phyloP scores from a whole-genome alignment of 1,284 basidiomycete species.

The Leccinum solheimii region DNA sequence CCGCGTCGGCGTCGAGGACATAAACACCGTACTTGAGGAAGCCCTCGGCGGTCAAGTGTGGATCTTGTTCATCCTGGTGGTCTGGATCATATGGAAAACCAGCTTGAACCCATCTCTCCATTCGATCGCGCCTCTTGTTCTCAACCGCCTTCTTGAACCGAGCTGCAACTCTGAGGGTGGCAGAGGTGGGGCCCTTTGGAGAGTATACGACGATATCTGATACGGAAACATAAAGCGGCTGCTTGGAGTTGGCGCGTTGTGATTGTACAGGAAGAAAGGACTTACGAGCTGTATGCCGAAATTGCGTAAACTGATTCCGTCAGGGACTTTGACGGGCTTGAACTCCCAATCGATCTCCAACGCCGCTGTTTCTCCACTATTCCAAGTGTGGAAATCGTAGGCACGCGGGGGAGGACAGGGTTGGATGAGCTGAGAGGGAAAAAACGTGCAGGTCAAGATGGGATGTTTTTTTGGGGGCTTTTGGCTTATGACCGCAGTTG shows the following conservation, averaged over 20 bases:
- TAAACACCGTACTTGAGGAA: slow-evolving; percentile 64
- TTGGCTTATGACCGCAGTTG: slow-evolving; percentile 6
- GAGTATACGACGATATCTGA: slow-evolving; percentile 68
- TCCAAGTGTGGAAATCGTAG: slow-evolving; percentile 26
- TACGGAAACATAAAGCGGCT: slow-evolving; percentile 62
- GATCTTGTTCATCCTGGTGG: slow-evolving; percentile 15
- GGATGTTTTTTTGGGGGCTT: slow-evolving; percentile 29
- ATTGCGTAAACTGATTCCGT: slow-evolving; percentile 75
- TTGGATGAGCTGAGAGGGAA: slow-evolving; percentile 45
- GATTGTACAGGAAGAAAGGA: slow-evolving; percentile 20
- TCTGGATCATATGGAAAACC: slow-evolving; percentile 15
- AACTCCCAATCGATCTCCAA: slow-evolving; percentile 55
- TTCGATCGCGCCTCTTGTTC: slow-evolving; percentile 40
- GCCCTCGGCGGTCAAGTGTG: slow-evolving; percentile 27
- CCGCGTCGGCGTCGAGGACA: slow-evolving; percentile 48
- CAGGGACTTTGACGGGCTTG: slow-evolving; percentile 64
- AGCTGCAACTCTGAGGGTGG: slow-evolving; percentile 41
- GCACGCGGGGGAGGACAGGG: slow-evolving; percentile 24
- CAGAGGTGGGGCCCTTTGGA: slow-evolving; percentile 43
- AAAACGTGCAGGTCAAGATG: slow-evolving; percentile 52
- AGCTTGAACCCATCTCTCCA: slow-evolving; percentile 26
- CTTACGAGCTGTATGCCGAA: slow-evolving; percentile 82
- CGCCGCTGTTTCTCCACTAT: slow-evolving; percentile 13
- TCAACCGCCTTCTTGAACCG: slow-evolving; percentile 43
- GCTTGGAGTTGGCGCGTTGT: slow-evolving; percentile 7